Base-by-base conservation (phyloP, 257 asterid genomes). In the Mitragyna speciosa region DNA sequence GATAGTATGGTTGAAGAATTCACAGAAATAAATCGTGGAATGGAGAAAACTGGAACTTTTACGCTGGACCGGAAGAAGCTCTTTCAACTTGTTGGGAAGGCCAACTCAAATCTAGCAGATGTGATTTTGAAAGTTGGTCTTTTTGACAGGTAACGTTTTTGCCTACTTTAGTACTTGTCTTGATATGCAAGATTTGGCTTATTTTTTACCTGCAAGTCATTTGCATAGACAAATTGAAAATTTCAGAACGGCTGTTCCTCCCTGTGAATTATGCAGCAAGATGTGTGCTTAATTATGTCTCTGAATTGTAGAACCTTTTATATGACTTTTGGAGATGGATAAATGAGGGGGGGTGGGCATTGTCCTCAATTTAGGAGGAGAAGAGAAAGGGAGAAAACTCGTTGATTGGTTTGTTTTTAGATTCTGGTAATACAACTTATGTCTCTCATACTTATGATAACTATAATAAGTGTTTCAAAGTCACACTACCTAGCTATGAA, bases 81-180 rank as follows among this genome's bases (percentile, higher is more conserved):
- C 82, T 96, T 96, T 83, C 98, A 94, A 86, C 97, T 96, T 31
- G 97, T 94, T 72, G 99, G 99, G 86, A 96, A 94, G 89, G 99
- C 99, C 71, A 96, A 96, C 85, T 96, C 99, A 64, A 92, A 94
- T 89, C 78, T 96, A 78, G 98, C 98, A 61, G 99, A 96, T 75
- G 97, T 96, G 67, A 96, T 96, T 82, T 84, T 96, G 59, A 94
- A 84, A 89, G 99, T 96, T 15, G 96, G 99, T 63, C 86, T 94
- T 75, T 96, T 94, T 83, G 99, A 96, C 83, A 94, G 99, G 99
- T 95, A 86, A 79, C 26, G 11, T 63, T 5, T 28, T 48, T 67
- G 31, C 43, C 11, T 22, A 67, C 24, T 30, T 41, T 16, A 5
- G 20, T 52, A 12, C 73, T 31, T 41, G 72, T 26, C 28, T n/a